Conservation (phyloP, 345 rosid species). For the Litchi chinensis region DNA sequence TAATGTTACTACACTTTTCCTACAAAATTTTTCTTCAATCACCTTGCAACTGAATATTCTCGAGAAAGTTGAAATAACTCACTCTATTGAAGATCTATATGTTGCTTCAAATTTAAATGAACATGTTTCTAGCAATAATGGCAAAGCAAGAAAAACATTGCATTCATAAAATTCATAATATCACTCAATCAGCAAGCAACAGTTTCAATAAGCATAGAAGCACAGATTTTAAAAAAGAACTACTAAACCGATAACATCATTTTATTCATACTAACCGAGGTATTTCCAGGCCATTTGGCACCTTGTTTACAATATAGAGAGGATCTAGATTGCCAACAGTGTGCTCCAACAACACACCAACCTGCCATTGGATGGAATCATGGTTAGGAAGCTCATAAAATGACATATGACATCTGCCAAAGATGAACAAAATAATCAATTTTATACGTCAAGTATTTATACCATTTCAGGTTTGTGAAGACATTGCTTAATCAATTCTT, state of each 20-base stretch:
- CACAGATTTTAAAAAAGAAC: background rate
- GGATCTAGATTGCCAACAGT: constrained; percentile 99
- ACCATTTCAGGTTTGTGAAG: constrained; percentile 98
- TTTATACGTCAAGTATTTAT: constrained; percentile 14
- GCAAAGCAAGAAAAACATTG: background rate
- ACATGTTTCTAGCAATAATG: background rate
- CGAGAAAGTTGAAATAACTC: background rate
- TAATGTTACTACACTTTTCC: background rate
- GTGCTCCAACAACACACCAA: constrained; percentile 93
- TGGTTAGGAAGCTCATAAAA: constrained; percentile 10
- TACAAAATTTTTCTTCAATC: background rate
- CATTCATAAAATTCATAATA: background rate
- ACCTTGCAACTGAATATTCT: background rate
- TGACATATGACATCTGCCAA: background rate
- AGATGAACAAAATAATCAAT: background rate
- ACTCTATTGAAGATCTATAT: background rate
- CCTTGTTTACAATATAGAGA: constrained; percentile 92
- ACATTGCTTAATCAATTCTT: constrained; percentile 95
- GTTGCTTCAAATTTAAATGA: background rate
- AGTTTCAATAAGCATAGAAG: background rate
- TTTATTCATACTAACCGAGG: constrained; percentile 71
- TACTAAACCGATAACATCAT: background rate
- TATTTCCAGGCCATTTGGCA: constrained; percentile 97
- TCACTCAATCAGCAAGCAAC: background rate
- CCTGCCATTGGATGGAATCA: constrained; percentile 53